Percentiles rank a stretch among this genome's conserved stretches.
phyloP scores from a whole-genome alignment of 78 protist genomes.

The Mantamonas sphyraenae region DNA sequence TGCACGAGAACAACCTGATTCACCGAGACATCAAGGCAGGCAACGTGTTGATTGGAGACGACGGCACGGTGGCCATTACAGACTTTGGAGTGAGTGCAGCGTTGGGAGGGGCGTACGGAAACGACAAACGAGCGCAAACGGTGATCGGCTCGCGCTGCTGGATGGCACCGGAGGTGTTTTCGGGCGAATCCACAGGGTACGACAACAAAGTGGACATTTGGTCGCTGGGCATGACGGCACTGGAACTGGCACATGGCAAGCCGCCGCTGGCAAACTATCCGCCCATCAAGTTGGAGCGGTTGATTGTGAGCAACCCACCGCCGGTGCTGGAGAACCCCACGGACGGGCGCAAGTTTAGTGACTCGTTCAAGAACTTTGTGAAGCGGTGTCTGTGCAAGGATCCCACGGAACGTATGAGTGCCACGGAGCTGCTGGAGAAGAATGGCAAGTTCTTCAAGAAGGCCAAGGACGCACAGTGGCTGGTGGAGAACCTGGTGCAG shows the following conservation, averaged over 20 bases:
- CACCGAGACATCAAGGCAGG: slow-evolving; percentile 76
- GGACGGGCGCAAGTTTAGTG: too few relatives aligned
- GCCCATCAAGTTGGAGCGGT: slow-evolving; percentile 4
- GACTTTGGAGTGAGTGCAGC: slow-evolving; percentile 75
- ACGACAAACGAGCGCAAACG: slow-evolving; percentile 40
- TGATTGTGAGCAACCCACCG: slow-evolving; percentile 19
- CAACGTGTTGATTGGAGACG: slow-evolving; percentile 45
- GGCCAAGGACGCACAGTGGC: neutral
- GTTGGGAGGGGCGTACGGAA: too few relatives aligned
- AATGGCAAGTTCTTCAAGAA: slow-evolving; percentile 19
- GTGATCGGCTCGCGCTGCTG: slow-evolving; percentile 80
- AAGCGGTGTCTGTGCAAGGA: slow-evolving; percentile 19
- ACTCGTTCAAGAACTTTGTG: slow-evolving; percentile 11
- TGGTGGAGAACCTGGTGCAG: neutral
- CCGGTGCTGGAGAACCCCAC: slow-evolving; percentile 2
- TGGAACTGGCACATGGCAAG: slow-evolving; percentile 21
- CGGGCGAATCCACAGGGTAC: neutral
- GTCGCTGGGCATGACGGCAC: slow-evolving; percentile 46
- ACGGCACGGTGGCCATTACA: slow-evolving; percentile 52
- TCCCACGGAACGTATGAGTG: slow-evolving; percentile 9
- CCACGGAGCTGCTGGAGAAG: slow-evolving; percentile 8
- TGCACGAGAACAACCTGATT: slow-evolving; percentile 47
- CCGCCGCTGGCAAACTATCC: slow-evolving; percentile 31
- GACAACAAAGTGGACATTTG: slow-evolving; percentile 32
- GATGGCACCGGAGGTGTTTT: slow-evolving; percentile 76